phyloP scores from a whole-genome alignment of 2,329 filamentous ascomycete genomes.

The Exserohilum turcica region DNA sequence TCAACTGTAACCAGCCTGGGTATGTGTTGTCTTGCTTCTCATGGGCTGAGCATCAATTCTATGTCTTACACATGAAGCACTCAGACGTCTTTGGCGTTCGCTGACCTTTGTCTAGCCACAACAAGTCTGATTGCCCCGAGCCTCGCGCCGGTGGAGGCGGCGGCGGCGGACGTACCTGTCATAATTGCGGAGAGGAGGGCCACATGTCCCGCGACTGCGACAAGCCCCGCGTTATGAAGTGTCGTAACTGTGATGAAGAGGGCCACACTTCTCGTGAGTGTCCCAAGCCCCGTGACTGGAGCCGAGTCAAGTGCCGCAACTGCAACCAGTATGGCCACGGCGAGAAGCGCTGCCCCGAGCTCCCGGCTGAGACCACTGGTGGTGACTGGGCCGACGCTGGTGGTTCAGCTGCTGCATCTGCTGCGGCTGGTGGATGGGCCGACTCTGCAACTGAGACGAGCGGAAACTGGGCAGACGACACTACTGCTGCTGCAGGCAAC shows the following conservation, averaged over 20 bases:
- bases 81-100: background rate
- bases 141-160: constrained; percentile 18
- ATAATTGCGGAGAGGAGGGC: constrained; percentile 36
- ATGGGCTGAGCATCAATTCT: background rate
- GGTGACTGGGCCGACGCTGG: constrained; percentile 31
- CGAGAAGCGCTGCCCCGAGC: constrained; percentile 48
- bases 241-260: constrained; percentile 67
- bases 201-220: constrained; percentile 37
- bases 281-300: constrained; percentile 56
- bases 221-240: constrained; percentile 45
- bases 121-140: constrained; percentile 34
- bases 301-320: constrained; percentile 64
- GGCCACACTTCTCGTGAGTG: constrained; percentile 54
- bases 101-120: constrained; percentile 23
- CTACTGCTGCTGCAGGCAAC: constrained; percentile 12
- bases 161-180: constrained; percentile 27
- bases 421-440: constrained; percentile 27
- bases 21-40: constrained; percentile 3
- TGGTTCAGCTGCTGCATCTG: constrained; percentile 13
- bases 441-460: constrained; percentile 19
- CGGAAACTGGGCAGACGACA: constrained; percentile 25
- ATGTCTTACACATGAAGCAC: too few relatives aligned
- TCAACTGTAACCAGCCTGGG: constrained; percentile 31
- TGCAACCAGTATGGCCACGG: constrained; percentile 56
- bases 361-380: constrained; percentile 29